phyloP scores from a whole-genome alignment of 2,329 filamentous ascomycete genomes.

The Penicillium brevicompactum region DNA sequence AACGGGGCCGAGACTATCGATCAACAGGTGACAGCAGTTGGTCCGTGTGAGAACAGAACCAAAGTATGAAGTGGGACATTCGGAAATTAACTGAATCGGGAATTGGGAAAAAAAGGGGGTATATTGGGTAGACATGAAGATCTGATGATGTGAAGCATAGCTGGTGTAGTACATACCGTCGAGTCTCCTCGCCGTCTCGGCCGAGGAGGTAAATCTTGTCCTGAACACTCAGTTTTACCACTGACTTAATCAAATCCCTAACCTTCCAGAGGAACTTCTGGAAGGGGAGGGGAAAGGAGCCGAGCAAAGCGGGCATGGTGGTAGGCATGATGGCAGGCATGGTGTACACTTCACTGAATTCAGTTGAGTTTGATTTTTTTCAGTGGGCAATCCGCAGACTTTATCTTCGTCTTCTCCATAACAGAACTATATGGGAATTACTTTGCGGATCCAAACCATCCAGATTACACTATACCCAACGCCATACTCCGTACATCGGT shows the following conservation, averaged over 20 bases:
- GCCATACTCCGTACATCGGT: neutral
- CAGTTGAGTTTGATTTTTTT: neutral
- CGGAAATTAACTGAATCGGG: too few relatives aligned
- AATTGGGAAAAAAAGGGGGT: too few relatives aligned
- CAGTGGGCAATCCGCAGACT: neutral
- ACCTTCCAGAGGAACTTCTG: conserved; percentile 1
- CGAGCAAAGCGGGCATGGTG: neutral
- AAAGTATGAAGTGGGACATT: too few relatives aligned
- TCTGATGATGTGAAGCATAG: neutral
- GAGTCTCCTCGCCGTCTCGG: conserved; percentile 22
- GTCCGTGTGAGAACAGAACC: too few relatives aligned
- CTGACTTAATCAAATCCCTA: neutral
- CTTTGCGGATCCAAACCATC: neutral
- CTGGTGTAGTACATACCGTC: conserved; percentile 16
- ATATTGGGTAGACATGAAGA: too few relatives aligned
- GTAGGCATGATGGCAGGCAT: neutral
- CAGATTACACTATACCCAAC: neutral
- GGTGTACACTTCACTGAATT: neutral
- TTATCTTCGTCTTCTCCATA: neutral
- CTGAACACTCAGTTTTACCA: conserved; percentile 2
- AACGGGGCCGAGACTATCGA: neutral
- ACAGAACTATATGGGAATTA: neutral
- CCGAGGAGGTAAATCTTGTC: conserved; percentile 21
- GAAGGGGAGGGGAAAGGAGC: neutral
- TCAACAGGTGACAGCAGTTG: neutral